Evolutionary conservation across 2,329 filamentous ascomycete genomes (phyloP).

Genomic region (Sporothrix sp.): DNA sequence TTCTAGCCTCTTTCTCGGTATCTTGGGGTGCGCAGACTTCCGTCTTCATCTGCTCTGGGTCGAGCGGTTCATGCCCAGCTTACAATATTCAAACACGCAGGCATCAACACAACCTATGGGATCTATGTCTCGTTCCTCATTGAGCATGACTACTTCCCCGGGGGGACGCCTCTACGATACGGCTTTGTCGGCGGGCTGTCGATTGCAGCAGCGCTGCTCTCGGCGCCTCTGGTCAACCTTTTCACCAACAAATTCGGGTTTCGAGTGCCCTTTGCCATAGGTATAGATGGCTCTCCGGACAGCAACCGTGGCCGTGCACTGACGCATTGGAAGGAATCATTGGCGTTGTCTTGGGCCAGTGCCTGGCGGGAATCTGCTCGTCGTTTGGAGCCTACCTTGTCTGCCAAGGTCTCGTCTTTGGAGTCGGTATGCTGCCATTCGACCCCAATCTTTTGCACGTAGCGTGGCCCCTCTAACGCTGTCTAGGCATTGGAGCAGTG

Average conservation of each 20-base stretch:
- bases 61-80: no score
- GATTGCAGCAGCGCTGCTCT: conserved; percentile 3
- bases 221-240: not conserved
- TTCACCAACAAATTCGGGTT: not conserved
- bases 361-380: conserved; percentile 1
- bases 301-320: no score
- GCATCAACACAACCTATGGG: conserved; percentile 8
- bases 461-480: no score
- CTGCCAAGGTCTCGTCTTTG: conserved; percentile 11
- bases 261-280: not conserved
- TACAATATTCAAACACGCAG: not conserved
- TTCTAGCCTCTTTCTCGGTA: not conserved
- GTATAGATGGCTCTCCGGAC: no score
- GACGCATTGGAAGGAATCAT: no score
- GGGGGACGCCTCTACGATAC: conserved; percentile 8
- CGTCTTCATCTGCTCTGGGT: no score
- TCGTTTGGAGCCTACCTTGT: conserved; percentile 9
- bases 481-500: not conserved
- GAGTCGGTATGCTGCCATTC: not conserved
- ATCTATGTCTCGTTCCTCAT: conserved; percentile 10
- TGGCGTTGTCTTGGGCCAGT: conserved; percentile 9
- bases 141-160: conserved; percentile 5
- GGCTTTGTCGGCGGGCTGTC: conserved; percentile 11
- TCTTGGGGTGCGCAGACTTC: not conserved
- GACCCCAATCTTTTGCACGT: no score